These are phyloP conservation scores for Phaffomyces opuntiae DNA, from an alignment of 805 yeast species.

Conservation along the genomic window DNA sequence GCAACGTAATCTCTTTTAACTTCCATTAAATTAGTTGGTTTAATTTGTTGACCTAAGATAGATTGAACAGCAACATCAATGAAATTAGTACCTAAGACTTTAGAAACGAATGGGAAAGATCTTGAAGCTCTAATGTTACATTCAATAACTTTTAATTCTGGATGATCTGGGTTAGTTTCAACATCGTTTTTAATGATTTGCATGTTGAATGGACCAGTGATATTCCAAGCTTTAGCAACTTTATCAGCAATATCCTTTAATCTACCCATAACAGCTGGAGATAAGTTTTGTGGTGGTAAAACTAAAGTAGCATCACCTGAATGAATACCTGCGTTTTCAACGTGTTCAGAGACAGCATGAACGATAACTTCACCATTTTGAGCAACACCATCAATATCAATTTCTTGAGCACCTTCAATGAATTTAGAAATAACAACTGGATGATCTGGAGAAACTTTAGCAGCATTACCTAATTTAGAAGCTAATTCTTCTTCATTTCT, in stretches of 20 bases:
- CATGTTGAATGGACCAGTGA: constrained; percentile 98
- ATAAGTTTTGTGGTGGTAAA: constrained; percentile 82
- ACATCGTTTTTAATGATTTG: constrained; percentile 81
- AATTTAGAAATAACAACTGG: constrained; percentile 97
- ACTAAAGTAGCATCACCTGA: constrained; percentile 97
- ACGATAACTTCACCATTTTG: constrained; percentile 79
- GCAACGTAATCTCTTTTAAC: constrained; percentile 78
- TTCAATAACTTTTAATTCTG: constrained; percentile 89
- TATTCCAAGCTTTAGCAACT: constrained; percentile 90
- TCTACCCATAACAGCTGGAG: constrained; percentile 58
- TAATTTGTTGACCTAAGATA: constrained; percentile 56
- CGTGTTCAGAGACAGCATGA: constrained; percentile 96
- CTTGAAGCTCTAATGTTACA: constrained; percentile 98
- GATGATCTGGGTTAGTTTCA: constrained; percentile 47
- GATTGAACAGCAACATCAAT: constrained; percentile 93
- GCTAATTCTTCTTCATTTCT: constrained; percentile 73
- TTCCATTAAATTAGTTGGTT: constrained; percentile 79
- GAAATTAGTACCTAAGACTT: constrained; percentile 91
- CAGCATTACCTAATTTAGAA: constrained; percentile 75
- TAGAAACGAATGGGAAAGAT: constrained; percentile 98
- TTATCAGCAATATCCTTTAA: constrained; percentile 85
- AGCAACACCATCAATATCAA: constrained; percentile 97
- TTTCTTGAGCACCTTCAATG: constrained; percentile 93
- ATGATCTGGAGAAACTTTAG: constrained; percentile 90
- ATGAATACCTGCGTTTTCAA: constrained; percentile 97